These are phyloP conservation scores for Globisporangium alternatum DNA, from an alignment of 352 stramenopile species.

Conservation along the genomic window DNA sequence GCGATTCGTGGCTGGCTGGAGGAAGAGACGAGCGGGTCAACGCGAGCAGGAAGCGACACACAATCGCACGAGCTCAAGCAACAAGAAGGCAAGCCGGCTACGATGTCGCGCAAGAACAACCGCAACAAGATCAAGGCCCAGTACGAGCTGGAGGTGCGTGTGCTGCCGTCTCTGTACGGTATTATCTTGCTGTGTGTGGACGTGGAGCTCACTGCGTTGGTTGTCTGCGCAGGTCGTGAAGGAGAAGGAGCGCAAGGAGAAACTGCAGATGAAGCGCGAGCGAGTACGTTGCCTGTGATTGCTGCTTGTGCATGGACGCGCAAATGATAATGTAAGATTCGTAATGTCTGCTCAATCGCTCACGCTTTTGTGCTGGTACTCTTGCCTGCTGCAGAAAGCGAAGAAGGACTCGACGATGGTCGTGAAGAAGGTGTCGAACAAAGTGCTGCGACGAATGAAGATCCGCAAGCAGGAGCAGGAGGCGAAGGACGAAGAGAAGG, in stretches of 20 bases:
- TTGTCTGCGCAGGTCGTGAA: slow-evolving; percentile 25
- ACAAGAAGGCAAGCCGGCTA: background rate
- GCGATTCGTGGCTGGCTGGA: background rate
- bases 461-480: slow-evolving; percentile 58
- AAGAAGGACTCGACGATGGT: slow-evolving; percentile 45
- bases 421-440: slow-evolving; percentile 74
- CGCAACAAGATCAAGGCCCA: slow-evolving; percentile 77
- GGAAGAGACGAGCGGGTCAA: background rate
- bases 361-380: background rate
- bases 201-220: background rate
- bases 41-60: slow-evolving; percentile 12
- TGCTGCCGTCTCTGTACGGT: slow-evolving; percentile 9
- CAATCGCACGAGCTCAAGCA: background rate
- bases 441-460: slow-evolving; percentile 67
- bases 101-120: slow-evolving; percentile 82
- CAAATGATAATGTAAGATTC: background rate
- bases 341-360: background rate
- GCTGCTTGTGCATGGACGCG: background rate
- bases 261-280: slow-evolving; percentile 69
- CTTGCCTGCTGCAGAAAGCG: slow-evolving; percentile 38
- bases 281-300: slow-evolving; percentile 25
- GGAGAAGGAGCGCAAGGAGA: slow-evolving; percentile 70
- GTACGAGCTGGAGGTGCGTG: slow-evolving; percentile 66
- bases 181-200: background rate
- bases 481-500: slow-evolving; percentile 36